Percentiles rank a stretch among this genome's conserved stretches.
phyloP scores from a whole-genome alignment of 768 basidiomycete species.

The Boletus subcaerulescens region DNA sequence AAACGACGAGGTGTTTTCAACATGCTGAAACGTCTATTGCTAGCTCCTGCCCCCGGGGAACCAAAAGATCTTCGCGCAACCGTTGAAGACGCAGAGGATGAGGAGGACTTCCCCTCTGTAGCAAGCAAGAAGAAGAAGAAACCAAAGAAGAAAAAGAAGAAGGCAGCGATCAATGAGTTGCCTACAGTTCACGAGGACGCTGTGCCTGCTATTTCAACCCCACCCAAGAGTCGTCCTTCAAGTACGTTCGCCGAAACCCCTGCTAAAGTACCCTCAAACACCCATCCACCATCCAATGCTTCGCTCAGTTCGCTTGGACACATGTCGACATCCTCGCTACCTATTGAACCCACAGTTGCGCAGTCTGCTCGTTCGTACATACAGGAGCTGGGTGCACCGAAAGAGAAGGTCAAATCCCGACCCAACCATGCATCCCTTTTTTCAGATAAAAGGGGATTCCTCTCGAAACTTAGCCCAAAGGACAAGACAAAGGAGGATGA shows the following conservation, averaged over 20 bases:
- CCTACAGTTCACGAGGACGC: conserved; percentile 24
- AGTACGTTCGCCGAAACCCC: conserved; percentile 26
- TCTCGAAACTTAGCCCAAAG: conserved; percentile 44
- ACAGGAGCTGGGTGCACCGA: conserved; percentile 47
- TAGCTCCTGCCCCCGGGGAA: conserved; percentile 25
- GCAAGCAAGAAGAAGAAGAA: conserved; percentile 52
- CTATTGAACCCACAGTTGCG: conserved; percentile 48
- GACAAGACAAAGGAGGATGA: conserved; percentile 34
- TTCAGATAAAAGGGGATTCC: conserved; percentile 43
- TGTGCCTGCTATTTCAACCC: conserved; percentile 12
- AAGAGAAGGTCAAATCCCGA: conserved; percentile 71
- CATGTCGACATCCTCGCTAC: conserved; percentile 41
- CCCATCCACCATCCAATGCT: conserved; percentile 10
- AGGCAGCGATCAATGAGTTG: conserved; percentile 28
- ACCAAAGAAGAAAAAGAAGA: conserved; percentile 79
- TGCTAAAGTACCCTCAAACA: conserved; percentile 9
- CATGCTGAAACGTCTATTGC: neutral
- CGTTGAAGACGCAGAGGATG: conserved; percentile 73
- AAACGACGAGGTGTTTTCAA: neutral
- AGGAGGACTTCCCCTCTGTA: conserved; percentile 38
- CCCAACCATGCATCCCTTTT: conserved; percentile 55
- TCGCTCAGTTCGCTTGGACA: conserved; percentile 21
- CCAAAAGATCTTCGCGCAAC: conserved; percentile 42
- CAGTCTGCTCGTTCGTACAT: conserved; percentile 74
- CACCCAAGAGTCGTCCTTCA: conserved; percentile 18